A percentile compares a stretch with the other conserved stretches of the same genome.
Evolutionary conservation across 495 filamentous ascomycete genomes (phyloP).

Genomic region (Filosporella fistucella): DNA sequence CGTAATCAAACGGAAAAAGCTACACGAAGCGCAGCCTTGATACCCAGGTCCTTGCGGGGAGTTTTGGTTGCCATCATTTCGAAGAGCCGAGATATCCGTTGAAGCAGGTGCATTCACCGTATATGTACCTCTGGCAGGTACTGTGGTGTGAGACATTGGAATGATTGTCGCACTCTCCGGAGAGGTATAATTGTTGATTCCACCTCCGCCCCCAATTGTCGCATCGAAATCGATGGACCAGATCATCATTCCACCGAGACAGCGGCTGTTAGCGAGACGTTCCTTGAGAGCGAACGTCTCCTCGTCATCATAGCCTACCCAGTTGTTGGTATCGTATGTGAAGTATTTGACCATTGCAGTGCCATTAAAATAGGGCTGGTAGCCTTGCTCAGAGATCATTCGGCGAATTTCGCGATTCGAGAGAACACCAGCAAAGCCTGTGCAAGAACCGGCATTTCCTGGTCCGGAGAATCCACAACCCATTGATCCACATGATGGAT

Average conservation of each 20-base stretch:
- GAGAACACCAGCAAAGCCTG: not conserved
- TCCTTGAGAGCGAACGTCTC: slow-evolving; percentile 36
- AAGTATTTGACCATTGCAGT: slow-evolving; percentile 31
- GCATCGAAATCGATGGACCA: slow-evolving; percentile 34
- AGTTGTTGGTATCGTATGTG: slow-evolving; percentile 34
- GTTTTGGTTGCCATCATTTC: too few species aligned
- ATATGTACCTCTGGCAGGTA: too few species aligned
- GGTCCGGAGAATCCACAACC: not conserved
- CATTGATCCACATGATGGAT: not conserved
- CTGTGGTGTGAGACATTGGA: too few species aligned
- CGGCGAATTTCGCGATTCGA: slow-evolving; percentile 2
- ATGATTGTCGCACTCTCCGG: too few species aligned
- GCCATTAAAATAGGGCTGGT: not conserved
- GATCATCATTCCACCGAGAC: slow-evolving; percentile 38
- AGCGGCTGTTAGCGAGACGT: slow-evolving; percentile 29
- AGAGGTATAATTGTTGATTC: too few species aligned
- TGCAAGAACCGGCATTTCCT: slow-evolving; percentile 3
- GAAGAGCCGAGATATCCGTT: too few species aligned
- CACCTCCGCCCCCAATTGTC: too few species aligned
- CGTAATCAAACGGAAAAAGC: too few species aligned
- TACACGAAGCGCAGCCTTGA: too few species aligned
- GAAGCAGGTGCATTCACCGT: too few species aligned
- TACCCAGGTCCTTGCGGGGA: too few species aligned
- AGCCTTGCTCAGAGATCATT: not conserved
- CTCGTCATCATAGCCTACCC: slow-evolving; percentile 38